Evolutionary conservation across 148 eudicot species (phyloP).

Genomic region (Fagopyrum tataricum): DNA sequence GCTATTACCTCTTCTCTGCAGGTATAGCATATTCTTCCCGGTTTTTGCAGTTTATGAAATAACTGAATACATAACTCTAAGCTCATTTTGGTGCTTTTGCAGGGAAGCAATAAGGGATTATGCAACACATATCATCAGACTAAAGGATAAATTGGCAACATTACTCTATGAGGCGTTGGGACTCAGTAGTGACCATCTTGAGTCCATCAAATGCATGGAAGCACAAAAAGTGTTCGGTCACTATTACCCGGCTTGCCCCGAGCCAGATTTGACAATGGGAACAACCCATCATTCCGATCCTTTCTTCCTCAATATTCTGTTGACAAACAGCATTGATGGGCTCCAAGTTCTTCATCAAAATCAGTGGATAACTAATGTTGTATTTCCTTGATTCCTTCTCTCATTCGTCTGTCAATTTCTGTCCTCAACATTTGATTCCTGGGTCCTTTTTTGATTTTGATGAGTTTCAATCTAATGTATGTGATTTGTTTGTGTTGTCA

Average conservation of each 20-base stretch:
- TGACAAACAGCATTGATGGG: conserved; percentile 52
- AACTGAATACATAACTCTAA: too few species aligned
- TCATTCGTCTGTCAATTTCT: too few species aligned
- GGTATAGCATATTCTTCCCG: conserved; percentile 25
- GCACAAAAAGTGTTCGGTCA: conserved; percentile 45
- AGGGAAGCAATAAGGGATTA: conserved; percentile 49
- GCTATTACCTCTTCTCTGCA: conserved; percentile 33
- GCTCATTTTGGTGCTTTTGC: conserved; percentile 17
- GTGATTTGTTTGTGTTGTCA: too few species aligned
- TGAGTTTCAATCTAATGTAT: too few species aligned
- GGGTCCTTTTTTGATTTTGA: too few species aligned
- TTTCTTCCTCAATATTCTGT: conserved; percentile 43
- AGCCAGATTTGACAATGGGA: conserved; percentile 65
- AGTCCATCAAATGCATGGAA: conserved; percentile 42
- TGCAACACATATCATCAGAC: conserved; percentile 27
- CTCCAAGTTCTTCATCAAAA: conserved; percentile 55
- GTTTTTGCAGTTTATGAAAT: too few species aligned
- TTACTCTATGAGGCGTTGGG: conserved; percentile 67
- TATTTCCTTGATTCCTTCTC: too few species aligned
- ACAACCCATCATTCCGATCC: conserved; percentile 56
- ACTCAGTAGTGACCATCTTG: conserved; percentile 35
- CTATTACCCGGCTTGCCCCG: conserved; percentile 71
- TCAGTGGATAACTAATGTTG: conserved; percentile 60
- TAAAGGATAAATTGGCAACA: conserved; percentile 31
- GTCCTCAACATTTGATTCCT: too few species aligned